Percentiles rank a stretch among this genome's conserved stretches.
Evolutionary conservation across 108 stramenopile genomes (phyloP).

Genomic region (Thalassiosira profunda): DNA sequence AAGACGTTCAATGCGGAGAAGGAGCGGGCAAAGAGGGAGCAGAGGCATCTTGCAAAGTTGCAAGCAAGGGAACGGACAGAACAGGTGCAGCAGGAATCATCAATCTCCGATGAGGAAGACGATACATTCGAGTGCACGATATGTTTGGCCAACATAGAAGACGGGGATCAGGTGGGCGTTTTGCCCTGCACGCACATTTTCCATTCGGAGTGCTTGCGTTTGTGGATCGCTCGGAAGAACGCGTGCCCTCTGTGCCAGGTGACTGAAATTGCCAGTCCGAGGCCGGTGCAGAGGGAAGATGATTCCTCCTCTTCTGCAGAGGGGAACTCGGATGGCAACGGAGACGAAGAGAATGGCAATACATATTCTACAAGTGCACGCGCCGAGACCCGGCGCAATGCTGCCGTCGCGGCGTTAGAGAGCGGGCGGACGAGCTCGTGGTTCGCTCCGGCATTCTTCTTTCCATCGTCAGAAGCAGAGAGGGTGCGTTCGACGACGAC

Average conservation of each 20-base stretch:
- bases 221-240: slow-evolving; percentile 72
- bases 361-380: no score
- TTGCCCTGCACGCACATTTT: slow-evolving; percentile 66
- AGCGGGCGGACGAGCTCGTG: no score
- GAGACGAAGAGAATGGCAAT: no score
- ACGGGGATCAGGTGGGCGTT: slow-evolving; percentile 68
- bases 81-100: neutral
- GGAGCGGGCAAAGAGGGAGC: slow-evolving; percentile 8
- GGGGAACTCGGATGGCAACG: neutral
- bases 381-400: no score
- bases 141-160: slow-evolving; percentile 58
- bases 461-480: no score
- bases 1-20: slow-evolving; percentile 38
- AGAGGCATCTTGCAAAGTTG: neutral
- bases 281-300: slow-evolving; percentile 19
- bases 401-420: no score
- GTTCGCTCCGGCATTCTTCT: no score
- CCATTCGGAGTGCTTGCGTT: slow-evolving; percentile 67
- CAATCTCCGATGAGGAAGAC: slow-evolving; percentile 12
- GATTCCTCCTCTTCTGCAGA: neutral
- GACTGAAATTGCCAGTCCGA: slow-evolving; percentile 54
- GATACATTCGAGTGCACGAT: slow-evolving; percentile 63
- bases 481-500: no score
- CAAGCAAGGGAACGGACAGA: neutral
- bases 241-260: slow-evolving; percentile 77